Base-by-base conservation (phyloP, 2,329 filamentous ascomycete species). In the Atkinsonella texensis region DNA sequence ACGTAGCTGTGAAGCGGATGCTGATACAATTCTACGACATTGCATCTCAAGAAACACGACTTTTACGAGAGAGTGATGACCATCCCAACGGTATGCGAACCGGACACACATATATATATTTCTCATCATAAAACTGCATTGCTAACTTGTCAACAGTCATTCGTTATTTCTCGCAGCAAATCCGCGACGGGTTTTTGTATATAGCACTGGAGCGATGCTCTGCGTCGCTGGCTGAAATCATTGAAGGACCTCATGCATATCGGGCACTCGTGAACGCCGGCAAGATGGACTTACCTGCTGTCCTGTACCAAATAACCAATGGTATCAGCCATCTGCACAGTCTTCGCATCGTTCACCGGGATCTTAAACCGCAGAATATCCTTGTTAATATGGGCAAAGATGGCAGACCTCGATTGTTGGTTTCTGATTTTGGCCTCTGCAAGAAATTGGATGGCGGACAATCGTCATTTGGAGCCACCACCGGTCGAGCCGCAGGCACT, bases 281-380 rank as follows among this genome's bases (percentile, higher is more conserved):
- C 55, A 84, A 85, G 58, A 73, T 79, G 56, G 87, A 97, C 60
- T 72, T 94, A 48, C 87, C 87, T 0, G 81, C 83, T 56, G 83
- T 94, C 2, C 71, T 98, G 39, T 85, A 89, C 53, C 93, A 98
- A 65, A 89, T 98, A 54, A 88, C 90, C 2, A 85, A 87, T 52
- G 93, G 93, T 38, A 79, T 98, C 32, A 83, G 84, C 53, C 90
- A 97, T 66, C 74, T 98, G 10, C 93, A 98, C 68, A 85, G 83
- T 17, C 76, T 97, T 43, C 86, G 93, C 54, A 96, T 98, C 62
- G 94, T 98, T 3, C 93, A 98, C 65, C 87, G 93, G 50, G 93
- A 98, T 63, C 79, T 98, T 61, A 98, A 98, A 66, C 93, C 93
- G 0, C 93, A 98, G 62, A 98, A 98, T 60, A 97, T 98, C 48